Evolutionary conservation across 306 rosid genomes (phyloP).

Genomic region (Gastrolobium bilobum): DNA sequence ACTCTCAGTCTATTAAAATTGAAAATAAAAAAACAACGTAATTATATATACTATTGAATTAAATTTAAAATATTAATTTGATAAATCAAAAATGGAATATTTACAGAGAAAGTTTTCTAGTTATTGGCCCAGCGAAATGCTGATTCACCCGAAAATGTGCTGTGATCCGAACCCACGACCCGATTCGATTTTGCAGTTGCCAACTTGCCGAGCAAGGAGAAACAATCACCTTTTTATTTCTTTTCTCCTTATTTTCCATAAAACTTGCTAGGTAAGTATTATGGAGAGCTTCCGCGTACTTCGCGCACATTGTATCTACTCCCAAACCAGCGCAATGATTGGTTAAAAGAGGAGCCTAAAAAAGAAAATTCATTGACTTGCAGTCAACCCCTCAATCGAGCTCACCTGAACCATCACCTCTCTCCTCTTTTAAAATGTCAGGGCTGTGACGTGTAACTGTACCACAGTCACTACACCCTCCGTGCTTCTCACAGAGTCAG

Average conservation of each 20-base stretch:
- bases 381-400: background rate
- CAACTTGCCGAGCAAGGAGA: too few species aligned
- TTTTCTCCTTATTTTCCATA: background rate
- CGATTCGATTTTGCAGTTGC: too few species aligned
- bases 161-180: too few species aligned
- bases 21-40: too few species aligned
- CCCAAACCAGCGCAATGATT: conserved; percentile 13
- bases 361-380: background rate
- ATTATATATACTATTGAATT: too few species aligned
- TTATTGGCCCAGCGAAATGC: too few species aligned
- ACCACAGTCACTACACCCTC: background rate
- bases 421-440: conserved; percentile 16
- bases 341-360: background rate
- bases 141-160: too few species aligned
- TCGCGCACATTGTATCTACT: background rate
- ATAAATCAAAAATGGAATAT: too few species aligned
- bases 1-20: too few species aligned
- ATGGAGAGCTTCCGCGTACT: background rate
- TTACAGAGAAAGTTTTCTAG: too few species aligned
- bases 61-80: too few species aligned
- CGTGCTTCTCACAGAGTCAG: background rate
- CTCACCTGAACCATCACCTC: conserved; percentile 39
- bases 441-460: background rate
- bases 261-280: conserved; percentile 39
- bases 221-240: too few species aligned